A percentile compares a stretch with the other conserved stretches of the same genome.
These are phyloP conservation scores for Podospora conica DNA, from an alignment of 495 filamentous ascomycete species.

Conservation along the genomic window DNA sequence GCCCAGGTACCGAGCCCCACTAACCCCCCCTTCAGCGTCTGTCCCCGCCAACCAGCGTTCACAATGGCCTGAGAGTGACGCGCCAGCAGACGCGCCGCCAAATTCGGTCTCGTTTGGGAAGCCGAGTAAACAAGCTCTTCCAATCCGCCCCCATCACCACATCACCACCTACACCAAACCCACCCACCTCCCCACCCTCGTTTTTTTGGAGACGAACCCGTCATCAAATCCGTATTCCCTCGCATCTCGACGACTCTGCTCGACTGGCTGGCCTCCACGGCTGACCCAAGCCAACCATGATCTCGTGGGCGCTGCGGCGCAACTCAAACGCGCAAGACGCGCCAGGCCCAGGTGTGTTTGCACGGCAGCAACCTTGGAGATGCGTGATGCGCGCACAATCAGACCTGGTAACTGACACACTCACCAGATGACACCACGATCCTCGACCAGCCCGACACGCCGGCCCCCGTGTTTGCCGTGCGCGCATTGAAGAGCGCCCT, in stretches of 20 bases:
- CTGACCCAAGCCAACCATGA: slow-evolving; percentile 30
- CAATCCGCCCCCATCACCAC: neutral
- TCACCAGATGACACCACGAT: slow-evolving; percentile 39
- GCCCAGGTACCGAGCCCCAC: neutral
- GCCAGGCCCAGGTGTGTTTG: slow-evolving; percentile 18
- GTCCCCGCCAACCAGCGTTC: neutral
- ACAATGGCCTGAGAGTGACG: neutral
- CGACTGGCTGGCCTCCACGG: neutral
- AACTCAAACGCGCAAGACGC: slow-evolving; percentile 27
- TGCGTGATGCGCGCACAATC: too few relatives aligned
- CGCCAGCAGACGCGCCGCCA: neutral
- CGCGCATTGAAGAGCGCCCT: slow-evolving; percentile 87
- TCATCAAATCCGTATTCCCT: neutral
- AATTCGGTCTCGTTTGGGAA: neutral
- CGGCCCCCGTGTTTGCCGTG: slow-evolving; percentile 87
- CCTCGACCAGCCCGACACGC: slow-evolving; percentile 77
- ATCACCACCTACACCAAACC: neutral
- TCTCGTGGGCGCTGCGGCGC: slow-evolving; percentile 51
- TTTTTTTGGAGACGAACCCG: neutral
- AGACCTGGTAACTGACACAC: slow-evolving; percentile 5
- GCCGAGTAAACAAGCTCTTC: neutral
- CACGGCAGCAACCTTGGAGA: neutral
- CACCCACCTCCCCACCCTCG: neutral
- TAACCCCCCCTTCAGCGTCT: neutral
- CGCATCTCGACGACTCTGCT: neutral